Conservation (phyloP, 1,284 basidiomycete species). For the Prillingera fragicola region DNA sequence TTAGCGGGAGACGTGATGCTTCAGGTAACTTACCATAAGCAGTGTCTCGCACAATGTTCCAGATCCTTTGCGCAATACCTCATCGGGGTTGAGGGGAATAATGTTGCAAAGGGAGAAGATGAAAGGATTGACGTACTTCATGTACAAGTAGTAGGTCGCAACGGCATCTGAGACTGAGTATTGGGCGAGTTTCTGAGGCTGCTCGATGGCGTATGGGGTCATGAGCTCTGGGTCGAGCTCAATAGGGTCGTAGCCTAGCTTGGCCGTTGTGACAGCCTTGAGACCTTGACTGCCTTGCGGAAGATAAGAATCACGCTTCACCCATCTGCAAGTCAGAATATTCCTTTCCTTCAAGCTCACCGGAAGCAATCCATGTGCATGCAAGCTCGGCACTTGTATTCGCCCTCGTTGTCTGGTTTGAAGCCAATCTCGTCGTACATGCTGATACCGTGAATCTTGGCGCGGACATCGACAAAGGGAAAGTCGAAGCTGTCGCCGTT, state of each 20-base stretch:
- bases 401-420: constrained; percentile 82
- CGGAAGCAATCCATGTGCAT: constrained; percentile 99
- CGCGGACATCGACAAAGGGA: constrained; percentile 87
- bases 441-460: constrained; percentile 85
- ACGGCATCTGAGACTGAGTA: constrained; percentile 99
- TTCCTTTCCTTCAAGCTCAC: constrained; percentile 28
- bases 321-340: constrained; percentile 58
- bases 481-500: constrained; percentile 99
- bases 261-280: constrained; percentile 95
- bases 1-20: constrained; percentile 7
- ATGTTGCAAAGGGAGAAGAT: constrained; percentile 99
- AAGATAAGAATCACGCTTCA: constrained; percentile 98
- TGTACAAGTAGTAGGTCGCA: constrained; percentile 98
- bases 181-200: constrained; percentile 89
- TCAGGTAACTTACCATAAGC: constrained; percentile 71
- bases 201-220: constrained; percentile 99
- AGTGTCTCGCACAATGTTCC: constrained; percentile 97
- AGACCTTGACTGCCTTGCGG: constrained; percentile 98
- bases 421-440: constrained; percentile 97
- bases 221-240: constrained; percentile 98
- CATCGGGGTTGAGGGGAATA: constrained; percentile 94
- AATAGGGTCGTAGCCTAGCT: constrained; percentile 94
- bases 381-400: constrained; percentile 90
- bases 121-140: constrained; percentile 99
- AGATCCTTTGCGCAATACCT: constrained; percentile 91